phyloP scores from a whole-genome alignment of 2,329 filamentous ascomycete genomes.

The Fusarium albidum region DNA sequence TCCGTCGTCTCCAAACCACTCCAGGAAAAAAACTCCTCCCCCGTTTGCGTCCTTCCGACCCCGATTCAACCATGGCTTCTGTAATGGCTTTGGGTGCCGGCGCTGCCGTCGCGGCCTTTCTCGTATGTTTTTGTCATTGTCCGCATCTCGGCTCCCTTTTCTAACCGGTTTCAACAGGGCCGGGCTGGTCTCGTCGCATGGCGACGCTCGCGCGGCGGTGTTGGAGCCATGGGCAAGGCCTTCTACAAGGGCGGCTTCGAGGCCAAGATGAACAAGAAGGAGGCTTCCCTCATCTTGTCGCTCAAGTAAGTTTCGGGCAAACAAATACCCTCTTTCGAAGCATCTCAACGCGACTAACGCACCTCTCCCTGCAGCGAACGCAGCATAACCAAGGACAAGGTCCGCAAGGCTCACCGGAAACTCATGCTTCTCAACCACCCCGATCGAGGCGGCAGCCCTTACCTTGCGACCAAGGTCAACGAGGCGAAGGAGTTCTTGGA shows the following conservation, averaged over 20 bases:
- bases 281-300: constrained; percentile 89
- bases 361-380: constrained; percentile 70
- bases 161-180: constrained; percentile 64
- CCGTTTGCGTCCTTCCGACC: background rate
- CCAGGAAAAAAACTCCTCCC: background rate
- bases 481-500: constrained; percentile 97
- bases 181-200: constrained; percentile 91
- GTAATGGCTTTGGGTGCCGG: constrained; percentile 57
- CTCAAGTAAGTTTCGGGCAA: constrained; percentile 70
- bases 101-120: constrained; percentile 60
- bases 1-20: constrained; percentile 21
- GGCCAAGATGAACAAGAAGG: constrained; percentile 88
- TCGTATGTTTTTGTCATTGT: constrained; percentile 48
- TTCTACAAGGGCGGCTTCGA: constrained; percentile 99
- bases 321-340: background rate
- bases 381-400: constrained; percentile 86
- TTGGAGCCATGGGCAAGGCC: constrained; percentile 83
- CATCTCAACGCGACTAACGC: constrained; percentile 10
- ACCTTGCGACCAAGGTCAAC: constrained; percentile 97
- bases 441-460: constrained; percentile 95
- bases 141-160: background rate
- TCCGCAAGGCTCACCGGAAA: constrained; percentile 93
- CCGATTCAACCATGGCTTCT: constrained; percentile 48
- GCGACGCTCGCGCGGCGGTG: constrained; percentile 79
- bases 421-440: constrained; percentile 99